Evolutionary conservation across 768 basidiomycete genomes (phyloP).

Genomic region (Boletus rubescentipes): DNA sequence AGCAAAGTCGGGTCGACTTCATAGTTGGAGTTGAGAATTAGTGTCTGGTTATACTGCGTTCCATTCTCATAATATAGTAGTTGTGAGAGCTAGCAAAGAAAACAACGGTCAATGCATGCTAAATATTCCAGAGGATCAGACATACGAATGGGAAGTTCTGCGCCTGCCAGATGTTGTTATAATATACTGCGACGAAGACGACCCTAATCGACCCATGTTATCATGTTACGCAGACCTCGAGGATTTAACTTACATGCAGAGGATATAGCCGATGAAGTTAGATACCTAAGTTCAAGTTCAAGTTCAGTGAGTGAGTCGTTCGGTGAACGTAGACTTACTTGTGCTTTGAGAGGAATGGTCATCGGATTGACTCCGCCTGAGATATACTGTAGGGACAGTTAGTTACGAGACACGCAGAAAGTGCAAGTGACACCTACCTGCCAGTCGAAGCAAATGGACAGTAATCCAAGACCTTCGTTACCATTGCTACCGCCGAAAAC

Average conservation of each 20-base stretch:
- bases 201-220: conserved; percentile 24
- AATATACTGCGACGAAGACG: conserved; percentile 40
- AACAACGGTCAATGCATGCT: background rate
- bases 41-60: conserved; percentile 49
- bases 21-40: conserved; percentile 53
- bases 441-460: conserved; percentile 63
- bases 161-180: conserved; percentile 54
- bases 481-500: conserved; percentile 66
- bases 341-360: conserved; percentile 55
- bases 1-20: conserved; percentile 49
- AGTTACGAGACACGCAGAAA: background rate
- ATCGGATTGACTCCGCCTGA: conserved; percentile 43
- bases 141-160: conserved; percentile 59
- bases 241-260: conserved; percentile 48
- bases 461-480: conserved; percentile 66
- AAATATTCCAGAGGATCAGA: conserved; percentile 27
- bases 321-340: conserved; percentile 24
- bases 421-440: conserved; percentile 30
- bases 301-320: background rate
- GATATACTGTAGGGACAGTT: conserved; percentile 20
- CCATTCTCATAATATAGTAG: conserved; percentile 52
- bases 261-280: conserved; percentile 47
- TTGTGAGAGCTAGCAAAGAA: conserved; percentile 41
- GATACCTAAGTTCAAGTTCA: conserved; percentile 33
- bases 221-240: background rate